Conservation (phyloP, 2,329 filamentous ascomycete species). For the Colletotrichum acutatum region DNA sequence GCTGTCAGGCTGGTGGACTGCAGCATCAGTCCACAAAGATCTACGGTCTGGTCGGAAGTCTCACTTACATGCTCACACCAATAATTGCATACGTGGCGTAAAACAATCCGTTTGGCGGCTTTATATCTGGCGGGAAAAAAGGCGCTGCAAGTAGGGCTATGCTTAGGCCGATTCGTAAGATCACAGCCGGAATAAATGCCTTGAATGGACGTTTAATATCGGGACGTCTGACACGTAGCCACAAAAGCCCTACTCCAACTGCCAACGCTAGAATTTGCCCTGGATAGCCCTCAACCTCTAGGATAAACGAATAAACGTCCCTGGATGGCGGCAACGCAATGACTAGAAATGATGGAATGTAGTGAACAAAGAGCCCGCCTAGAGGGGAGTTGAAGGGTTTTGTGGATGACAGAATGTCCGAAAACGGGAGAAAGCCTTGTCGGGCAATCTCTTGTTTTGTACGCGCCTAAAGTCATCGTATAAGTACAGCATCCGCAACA, state of each 20-base stretch:
- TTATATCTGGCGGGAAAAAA: constrained; percentile 68
- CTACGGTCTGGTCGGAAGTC: not conserved
- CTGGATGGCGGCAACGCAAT: constrained; percentile 72
- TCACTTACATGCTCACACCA: constrained; percentile 62
- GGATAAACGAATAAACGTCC: constrained; percentile 77
- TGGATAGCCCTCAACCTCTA: constrained; percentile 78
- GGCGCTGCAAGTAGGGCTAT: constrained; percentile 68
- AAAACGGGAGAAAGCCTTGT: constrained; percentile 76
- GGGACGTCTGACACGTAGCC: constrained; percentile 68
- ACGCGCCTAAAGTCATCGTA: constrained; percentile 60
- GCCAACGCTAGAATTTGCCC: constrained; percentile 70
- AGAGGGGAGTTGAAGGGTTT: constrained; percentile 74
- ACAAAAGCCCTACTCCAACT: constrained; percentile 66
- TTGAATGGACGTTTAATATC: constrained; percentile 72
- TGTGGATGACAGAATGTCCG: constrained; percentile 69
- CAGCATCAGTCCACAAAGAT: not conserved
- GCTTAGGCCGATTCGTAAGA: constrained; percentile 64
- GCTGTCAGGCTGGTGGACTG: constrained; percentile 61
- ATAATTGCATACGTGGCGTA: constrained; percentile 67
- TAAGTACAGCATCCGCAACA: constrained; percentile 25
- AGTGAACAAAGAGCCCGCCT: constrained; percentile 76
- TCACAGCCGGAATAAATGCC: constrained; percentile 70
- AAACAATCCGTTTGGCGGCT: constrained; percentile 56
- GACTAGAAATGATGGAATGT: constrained; percentile 74
- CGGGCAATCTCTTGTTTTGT: constrained; percentile 79